Evolutionary conservation across 2,329 filamentous ascomycete genomes (phyloP), one percentile per base, ranked within the genome.

Genomic region (Pseudodiploospora longispora): DNA sequence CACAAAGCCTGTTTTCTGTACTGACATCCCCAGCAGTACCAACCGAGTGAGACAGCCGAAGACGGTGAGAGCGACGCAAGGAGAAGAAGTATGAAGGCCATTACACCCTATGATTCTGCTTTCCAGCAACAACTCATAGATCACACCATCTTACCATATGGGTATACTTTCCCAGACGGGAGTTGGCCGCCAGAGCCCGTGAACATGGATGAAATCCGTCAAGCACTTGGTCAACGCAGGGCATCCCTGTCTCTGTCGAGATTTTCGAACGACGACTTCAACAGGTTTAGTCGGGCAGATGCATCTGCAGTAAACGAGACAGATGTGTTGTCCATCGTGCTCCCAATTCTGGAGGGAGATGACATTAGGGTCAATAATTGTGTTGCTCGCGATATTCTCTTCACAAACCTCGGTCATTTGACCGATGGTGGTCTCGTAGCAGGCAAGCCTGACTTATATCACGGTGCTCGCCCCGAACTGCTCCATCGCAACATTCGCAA

Each of bases 201-300:
- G 3, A 56, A 55, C 12, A 43, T 52, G 7, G 44, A 49, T 6
- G 52, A 56, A 6, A 57, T 57, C 4, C 12, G 29, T 3, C 28
- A 27, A 39, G 47, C 29, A 7, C 37, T 55, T 3, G 29, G 37
- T 8, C 44, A 42, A 28, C 50, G 34, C 7, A 45, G 52, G 37
- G 27, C 12, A 36, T 69, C 65, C 9, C 60, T 69, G 44, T 68
- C 63, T 6, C 58, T 59, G 27, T 62, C 59, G n/a, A 42, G 46
- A 12, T 67, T 66, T 46, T 53, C 60, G 0, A 52, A 64, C 9
- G 51, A 53, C 27, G 53, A 55, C 1, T 66, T 61, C 27, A 30
- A 48, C 31, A 50, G 56, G 30, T 68, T 69, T 42, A 32, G 48
- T 36, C 33, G 42, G 27, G 55, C 48, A 41, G 55, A 62, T 47